Conservation (phyloP, 78 protist genomes). For the Polysphondylium violaceum region DNA sequence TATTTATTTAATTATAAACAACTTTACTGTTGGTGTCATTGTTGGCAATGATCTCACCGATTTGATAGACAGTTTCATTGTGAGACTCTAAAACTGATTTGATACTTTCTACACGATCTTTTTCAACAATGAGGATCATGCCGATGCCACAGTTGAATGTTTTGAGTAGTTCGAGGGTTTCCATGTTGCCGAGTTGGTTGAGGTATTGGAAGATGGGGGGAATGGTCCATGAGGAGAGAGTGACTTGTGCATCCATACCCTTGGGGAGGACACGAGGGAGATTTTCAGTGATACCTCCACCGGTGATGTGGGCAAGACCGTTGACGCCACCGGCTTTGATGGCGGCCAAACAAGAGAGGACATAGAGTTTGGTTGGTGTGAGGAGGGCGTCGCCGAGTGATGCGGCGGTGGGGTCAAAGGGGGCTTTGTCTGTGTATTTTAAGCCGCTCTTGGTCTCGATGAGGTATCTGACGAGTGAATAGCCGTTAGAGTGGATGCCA, state of each 20-base stretch:
- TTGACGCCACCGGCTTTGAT: slow-evolving; percentile 71
- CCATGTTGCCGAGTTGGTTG: slow-evolving; percentile 40
- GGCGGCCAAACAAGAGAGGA: slow-evolving; percentile 72
- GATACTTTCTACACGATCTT: slow-evolving; percentile 35
- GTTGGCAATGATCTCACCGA: slow-evolving; percentile 21
- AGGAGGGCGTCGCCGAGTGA: slow-evolving; percentile 85
- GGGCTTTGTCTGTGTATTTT: slow-evolving; percentile 44
- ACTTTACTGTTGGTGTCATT: slow-evolving; percentile 44
- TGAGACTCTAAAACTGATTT: slow-evolving; percentile 16
- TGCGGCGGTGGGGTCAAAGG: slow-evolving; percentile 42
- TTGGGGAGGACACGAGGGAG: slow-evolving; percentile 88
- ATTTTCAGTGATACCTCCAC: slow-evolving; percentile 92
- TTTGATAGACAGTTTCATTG: slow-evolving; percentile 59
- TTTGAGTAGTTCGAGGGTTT: slow-evolving; percentile 46
- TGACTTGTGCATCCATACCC: slow-evolving; percentile 50
- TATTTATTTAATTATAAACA: slow-evolving; percentile 44
- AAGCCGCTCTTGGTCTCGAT: slow-evolving; percentile 37
- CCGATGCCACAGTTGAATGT: slow-evolving; percentile 94
- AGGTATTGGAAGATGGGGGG: slow-evolving; percentile 89
- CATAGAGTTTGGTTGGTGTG: slow-evolving; percentile 89
- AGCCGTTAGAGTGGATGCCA: slow-evolving; percentile 93
- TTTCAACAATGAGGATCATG: slow-evolving; percentile 83
- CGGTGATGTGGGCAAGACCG: slow-evolving; percentile 92
- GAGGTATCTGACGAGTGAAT: slow-evolving; percentile 87
- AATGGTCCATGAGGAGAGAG: slow-evolving; percentile 78